These are phyloP conservation scores for Lentinula raphanica DNA, from an alignment of 768 basidiomycete species.

Conservation along the genomic window DNA sequence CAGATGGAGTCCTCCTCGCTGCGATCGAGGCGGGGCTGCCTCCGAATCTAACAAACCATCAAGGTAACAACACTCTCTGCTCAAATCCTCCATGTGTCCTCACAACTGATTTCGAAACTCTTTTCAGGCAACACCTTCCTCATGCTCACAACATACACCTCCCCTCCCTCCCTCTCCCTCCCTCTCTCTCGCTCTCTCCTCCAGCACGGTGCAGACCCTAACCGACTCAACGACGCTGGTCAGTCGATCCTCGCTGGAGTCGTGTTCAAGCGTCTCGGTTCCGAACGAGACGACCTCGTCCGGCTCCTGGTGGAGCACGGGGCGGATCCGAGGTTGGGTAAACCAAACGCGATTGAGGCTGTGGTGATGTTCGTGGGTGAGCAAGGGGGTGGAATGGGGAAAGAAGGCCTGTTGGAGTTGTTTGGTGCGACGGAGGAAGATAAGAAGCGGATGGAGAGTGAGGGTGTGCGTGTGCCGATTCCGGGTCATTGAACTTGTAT, in stretches of 20 bases:
- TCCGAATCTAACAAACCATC: slow-evolving; percentile 64
- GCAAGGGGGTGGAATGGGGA: slow-evolving; percentile 18
- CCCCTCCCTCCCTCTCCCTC: slow-evolving; percentile 43
- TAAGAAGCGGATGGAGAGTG: slow-evolving; percentile 11
- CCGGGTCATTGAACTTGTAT: slow-evolving; percentile 14
- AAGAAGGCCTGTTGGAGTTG: slow-evolving; percentile 47
- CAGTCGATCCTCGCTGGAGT: slow-evolving; percentile 76
- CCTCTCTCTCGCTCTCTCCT: slow-evolving; percentile 50
- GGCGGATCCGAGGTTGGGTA: slow-evolving; percentile 63
- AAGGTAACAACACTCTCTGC: slow-evolving; percentile 48
- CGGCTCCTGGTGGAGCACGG: slow-evolving; percentile 45
- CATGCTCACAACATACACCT: slow-evolving; percentile 68
- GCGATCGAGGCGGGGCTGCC: slow-evolving; percentile 70
- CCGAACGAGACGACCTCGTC: slow-evolving; percentile 51
- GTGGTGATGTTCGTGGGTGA: slow-evolving; percentile 53
- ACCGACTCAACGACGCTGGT: slow-evolving; percentile 63
- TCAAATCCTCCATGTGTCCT: neutral
- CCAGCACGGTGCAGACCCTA: slow-evolving; percentile 55
- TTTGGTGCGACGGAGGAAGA: slow-evolving; percentile 60
- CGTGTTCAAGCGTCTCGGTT: slow-evolving; percentile 54
- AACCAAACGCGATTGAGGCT: slow-evolving; percentile 63
- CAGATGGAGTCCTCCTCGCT: slow-evolving; percentile 40
- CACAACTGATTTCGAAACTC: neutral
- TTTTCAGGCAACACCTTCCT: slow-evolving; percentile 66
- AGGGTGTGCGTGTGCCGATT: slow-evolving; percentile 4